A percentile compares a stretch with the other conserved stretches of the same genome.
These are phyloP conservation scores for Leccinum imitatum DNA, from an alignment of 768 basidiomycete species.

Conservation along the genomic window DNA sequence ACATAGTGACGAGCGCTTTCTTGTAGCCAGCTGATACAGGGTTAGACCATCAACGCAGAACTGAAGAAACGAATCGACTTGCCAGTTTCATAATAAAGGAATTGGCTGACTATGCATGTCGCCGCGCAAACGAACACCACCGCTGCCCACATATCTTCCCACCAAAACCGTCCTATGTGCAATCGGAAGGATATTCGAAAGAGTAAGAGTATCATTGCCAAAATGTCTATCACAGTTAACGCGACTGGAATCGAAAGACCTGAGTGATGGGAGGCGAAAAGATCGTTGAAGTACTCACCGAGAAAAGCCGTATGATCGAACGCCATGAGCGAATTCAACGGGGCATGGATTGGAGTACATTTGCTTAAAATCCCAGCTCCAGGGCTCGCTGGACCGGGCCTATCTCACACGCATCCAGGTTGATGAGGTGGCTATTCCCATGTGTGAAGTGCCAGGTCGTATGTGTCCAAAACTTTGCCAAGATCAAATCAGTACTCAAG, in stretches of 20 bases:
- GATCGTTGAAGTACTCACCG: background rate
- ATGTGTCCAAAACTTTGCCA: background rate
- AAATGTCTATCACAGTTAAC: conserved; percentile 3
- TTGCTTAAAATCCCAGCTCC: background rate
- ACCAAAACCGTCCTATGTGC: conserved; percentile 21
- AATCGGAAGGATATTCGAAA: conserved; percentile 18
- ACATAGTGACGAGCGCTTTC: background rate
- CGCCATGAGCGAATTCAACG: background rate
- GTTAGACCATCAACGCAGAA: background rate
- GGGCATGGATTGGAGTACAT: background rate
- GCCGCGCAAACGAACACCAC: background rate
- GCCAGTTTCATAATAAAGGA: background rate
- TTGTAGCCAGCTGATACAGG: background rate
- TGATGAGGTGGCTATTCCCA: background rate
- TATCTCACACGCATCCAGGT: background rate
- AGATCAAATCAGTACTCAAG: background rate
- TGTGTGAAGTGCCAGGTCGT: background rate
- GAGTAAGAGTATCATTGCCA: conserved; percentile 11
- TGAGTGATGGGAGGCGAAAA: background rate
- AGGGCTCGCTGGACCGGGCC: background rate
- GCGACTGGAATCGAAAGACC: conserved; percentile 3
- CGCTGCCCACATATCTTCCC: conserved; percentile 27
- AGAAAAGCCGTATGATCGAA: background rate
- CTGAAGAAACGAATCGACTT: background rate
- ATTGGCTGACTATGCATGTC: background rate